These are phyloP conservation scores for Phytophthora melonis DNA, from an alignment of 352 stramenopile genomes.

Conservation along the genomic window DNA sequence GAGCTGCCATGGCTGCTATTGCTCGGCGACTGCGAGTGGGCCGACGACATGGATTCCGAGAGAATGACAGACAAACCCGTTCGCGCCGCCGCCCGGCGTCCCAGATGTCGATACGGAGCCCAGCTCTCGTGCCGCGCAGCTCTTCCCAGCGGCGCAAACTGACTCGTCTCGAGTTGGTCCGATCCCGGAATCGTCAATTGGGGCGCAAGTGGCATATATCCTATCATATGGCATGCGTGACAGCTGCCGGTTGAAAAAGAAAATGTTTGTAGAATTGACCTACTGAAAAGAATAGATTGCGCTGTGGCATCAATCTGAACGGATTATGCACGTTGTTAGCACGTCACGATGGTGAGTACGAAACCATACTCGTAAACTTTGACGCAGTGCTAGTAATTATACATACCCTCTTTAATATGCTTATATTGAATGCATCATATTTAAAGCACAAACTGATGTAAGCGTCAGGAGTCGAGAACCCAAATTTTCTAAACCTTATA, in stretches of 20 bases:
- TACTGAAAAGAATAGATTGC: not conserved
- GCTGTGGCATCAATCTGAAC: not conserved
- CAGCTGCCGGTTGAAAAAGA: not conserved
- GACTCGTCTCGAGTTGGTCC: conserved; percentile 28
- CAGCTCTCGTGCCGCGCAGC: conserved; percentile 15
- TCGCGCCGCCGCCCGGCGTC: not conserved
- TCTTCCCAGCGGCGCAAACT: conserved; percentile 22
- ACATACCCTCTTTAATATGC: not conserved
- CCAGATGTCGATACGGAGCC: conserved; percentile 10
- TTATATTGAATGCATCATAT: not conserved
- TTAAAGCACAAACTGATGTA: no score
- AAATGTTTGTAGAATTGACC: not conserved
- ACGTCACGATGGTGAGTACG: conserved; percentile 11
- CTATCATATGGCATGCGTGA: conserved; percentile 11
- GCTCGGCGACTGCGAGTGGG: conserved; percentile 24
- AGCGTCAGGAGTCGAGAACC: no score
- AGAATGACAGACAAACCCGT: conserved; percentile 3
- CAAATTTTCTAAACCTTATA: no score
- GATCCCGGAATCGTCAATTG: conserved; percentile 21
- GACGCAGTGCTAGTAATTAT: not conserved
- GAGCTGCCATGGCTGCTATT: conserved; percentile 22
- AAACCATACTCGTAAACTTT: not conserved
- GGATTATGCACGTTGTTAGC: not conserved
- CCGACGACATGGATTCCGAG: conserved; percentile 30
- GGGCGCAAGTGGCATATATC: not conserved